phyloP scores from a whole-genome alignment of 2,329 filamentous ascomycete genomes.

The Diaporthe destruens region DNA sequence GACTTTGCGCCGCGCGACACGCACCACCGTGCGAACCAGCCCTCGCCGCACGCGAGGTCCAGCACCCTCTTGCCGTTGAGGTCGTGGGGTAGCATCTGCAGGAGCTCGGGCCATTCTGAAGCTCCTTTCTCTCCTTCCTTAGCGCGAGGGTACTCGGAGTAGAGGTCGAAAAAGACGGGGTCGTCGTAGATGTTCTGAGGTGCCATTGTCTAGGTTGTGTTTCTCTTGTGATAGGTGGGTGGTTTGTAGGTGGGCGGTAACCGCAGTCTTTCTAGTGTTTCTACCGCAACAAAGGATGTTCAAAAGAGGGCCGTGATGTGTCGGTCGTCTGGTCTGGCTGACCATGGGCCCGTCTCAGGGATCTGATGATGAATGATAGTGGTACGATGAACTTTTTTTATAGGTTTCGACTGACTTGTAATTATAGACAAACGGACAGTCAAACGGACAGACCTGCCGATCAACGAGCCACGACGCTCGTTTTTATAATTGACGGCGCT shows the following conservation, averaged over 20 bases:
- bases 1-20: constrained; percentile 52
- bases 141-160: constrained; percentile 57
- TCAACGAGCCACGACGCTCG: constrained; percentile 31
- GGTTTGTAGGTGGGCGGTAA: constrained; percentile 22
- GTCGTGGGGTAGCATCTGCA: constrained; percentile 52
- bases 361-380: constrained; percentile 27
- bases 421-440: constrained; percentile 12
- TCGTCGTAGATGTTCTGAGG: constrained; percentile 58
- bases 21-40: constrained; percentile 61
- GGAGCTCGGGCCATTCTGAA: constrained; percentile 60
- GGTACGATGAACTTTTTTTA: constrained; percentile 20
- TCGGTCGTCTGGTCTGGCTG: constrained; percentile 20
- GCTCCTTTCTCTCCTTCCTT: constrained; percentile 54
- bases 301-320: constrained; percentile 32
- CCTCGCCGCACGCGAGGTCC: constrained; percentile 61
- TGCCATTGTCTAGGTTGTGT: constrained; percentile 33
- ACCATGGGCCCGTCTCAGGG: constrained; percentile 17
- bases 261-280: constrained; percentile 30
- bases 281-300: constrained; percentile 27
- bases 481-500: constrained; percentile 31
- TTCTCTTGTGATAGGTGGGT: not conserved
- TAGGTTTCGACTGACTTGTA: constrained; percentile 30
- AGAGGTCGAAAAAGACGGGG: constrained; percentile 57
- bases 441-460: constrained; percentile 9
- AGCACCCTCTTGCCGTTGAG: constrained; percentile 52